Conservation (phyloP, 257 asterid genomes). For the Ilex aquifolium region DNA sequence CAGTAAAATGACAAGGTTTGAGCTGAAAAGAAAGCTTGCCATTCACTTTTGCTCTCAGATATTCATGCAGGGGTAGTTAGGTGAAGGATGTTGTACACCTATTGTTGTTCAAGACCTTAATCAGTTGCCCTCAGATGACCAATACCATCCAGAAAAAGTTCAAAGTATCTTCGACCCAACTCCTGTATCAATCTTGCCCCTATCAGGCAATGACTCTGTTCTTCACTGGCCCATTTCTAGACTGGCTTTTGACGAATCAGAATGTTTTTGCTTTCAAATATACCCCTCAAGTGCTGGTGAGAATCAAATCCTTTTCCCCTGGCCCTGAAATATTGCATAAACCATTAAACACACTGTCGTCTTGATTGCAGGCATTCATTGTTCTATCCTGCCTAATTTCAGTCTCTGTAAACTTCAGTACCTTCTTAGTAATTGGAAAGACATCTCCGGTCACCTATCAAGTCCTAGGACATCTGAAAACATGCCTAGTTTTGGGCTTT, state of each 20-base stretch:
- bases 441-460: constrained; percentile 77
- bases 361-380: constrained; percentile 51
- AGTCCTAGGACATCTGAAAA: constrained; percentile 77
- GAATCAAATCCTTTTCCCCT: constrained; percentile 8
- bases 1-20: too few relatives aligned
- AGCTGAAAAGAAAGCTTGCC: too few relatives aligned
- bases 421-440: constrained; percentile 74
- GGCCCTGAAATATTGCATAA: neutral
- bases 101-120: constrained; percentile 42
- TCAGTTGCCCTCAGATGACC: constrained; percentile 66
- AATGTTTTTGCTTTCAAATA: constrained; percentile 73
- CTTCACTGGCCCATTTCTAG: constrained; percentile 78
- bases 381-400: constrained; percentile 65
- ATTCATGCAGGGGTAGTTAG: too few relatives aligned
- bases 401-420: constrained; percentile 73
- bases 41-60: too few relatives aligned
- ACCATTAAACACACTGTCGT: neutral
- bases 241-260: constrained; percentile 59
- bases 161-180: constrained; percentile 84
- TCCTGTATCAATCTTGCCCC: constrained; percentile 78
- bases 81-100: too few relatives aligned
- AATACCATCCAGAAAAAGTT: constrained; percentile 88
- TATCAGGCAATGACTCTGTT: constrained; percentile 76
- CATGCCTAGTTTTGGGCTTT: constrained; percentile 61
- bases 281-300: constrained; percentile 69